A percentile compares a stretch with the other conserved stretches of the same genome.
Evolutionary conservation across 2,329 filamentous ascomycete genomes (phyloP).

Genomic region (Fusarium sp.): DNA sequence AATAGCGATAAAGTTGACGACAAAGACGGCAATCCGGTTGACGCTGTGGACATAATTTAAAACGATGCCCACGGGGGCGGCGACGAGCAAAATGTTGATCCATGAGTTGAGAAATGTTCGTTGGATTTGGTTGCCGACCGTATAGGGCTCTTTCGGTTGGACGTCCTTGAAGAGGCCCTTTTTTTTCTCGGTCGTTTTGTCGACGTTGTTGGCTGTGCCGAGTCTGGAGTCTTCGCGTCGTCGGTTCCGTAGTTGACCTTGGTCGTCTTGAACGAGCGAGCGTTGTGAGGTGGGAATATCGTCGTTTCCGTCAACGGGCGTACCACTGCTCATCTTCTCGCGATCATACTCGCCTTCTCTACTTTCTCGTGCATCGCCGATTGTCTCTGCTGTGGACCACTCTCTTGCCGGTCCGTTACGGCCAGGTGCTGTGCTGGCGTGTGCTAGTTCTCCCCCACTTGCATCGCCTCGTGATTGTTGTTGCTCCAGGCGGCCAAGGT

Average conservation of each 20-base stretch:
- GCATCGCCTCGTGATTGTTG: constrained; percentile 39
- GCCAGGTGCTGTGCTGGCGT: constrained; percentile 49
- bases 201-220: constrained; percentile 7
- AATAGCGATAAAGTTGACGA: constrained; percentile 94
- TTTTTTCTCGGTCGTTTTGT: constrained; percentile 53
- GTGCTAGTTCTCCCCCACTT: constrained; percentile 47
- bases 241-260: constrained; percentile 46
- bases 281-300: constrained; percentile 35
- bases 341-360: constrained; percentile 22
- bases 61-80: constrained; percentile 81
- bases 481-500: constrained; percentile 47
- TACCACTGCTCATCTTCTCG: constrained; percentile 27
- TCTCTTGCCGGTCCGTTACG: constrained; percentile 38
- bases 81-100: constrained; percentile 84
- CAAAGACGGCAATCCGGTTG: constrained; percentile 73
- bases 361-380: constrained; percentile 30
- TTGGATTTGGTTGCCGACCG: constrained; percentile 71
- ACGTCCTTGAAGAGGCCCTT: constrained; percentile 56
- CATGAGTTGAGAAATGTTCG: constrained; percentile 83
- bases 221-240: constrained; percentile 39
- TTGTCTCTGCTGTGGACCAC: constrained; percentile 41
- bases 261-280: constrained; percentile 35
- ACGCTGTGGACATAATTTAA: constrained; percentile 69
- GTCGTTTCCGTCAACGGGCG: constrained; percentile 30
- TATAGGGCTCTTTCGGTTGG: constrained; percentile 64